These are phyloP conservation scores for Sphaerostilbella broomeana DNA, from an alignment of 2,329 filamentous ascomycete genomes.

Conservation along the genomic window DNA sequence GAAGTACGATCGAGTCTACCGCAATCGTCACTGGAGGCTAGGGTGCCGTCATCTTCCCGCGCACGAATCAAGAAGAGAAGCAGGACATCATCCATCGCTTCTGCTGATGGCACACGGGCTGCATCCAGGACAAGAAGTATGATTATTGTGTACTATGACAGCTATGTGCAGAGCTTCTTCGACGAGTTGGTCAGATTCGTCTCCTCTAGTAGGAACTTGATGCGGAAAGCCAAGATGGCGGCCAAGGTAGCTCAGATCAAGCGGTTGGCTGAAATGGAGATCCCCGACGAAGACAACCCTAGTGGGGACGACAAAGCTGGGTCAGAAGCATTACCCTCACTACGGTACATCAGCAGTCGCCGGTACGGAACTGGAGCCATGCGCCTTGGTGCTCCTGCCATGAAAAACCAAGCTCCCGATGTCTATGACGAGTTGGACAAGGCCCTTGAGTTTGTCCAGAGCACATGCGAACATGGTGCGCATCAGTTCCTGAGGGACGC, in stretches of 20 bases:
- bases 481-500: slow-evolving; percentile 86
- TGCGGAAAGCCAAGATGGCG: slow-evolving; percentile 84
- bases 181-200: slow-evolving; percentile 78
- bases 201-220: slow-evolving; percentile 70
- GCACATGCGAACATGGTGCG: slow-evolving; percentile 76
- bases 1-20: slow-evolving; percentile 22
- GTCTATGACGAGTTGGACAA: slow-evolving; percentile 71
- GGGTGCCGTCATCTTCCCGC: slow-evolving; percentile 39
- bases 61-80: slow-evolving; percentile 44
- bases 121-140: slow-evolving; percentile 66
- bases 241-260: slow-evolving; percentile 63
- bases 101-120: slow-evolving; percentile 39
- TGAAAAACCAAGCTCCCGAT: slow-evolving; percentile 30
- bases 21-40: slow-evolving; percentile 40
- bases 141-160: slow-evolving; percentile 90
- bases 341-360: slow-evolving; percentile 35
- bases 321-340: slow-evolving; percentile 31
- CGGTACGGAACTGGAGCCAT: slow-evolving; percentile 25
- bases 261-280: slow-evolving; percentile 52
- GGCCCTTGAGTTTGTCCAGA: slow-evolving; percentile 71
- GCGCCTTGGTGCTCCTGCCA: slow-evolving; percentile 19
- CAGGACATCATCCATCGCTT: slow-evolving; percentile 46
- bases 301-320: slow-evolving; percentile 30
- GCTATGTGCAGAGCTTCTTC: slow-evolving; percentile 74
- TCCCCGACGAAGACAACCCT: slow-evolving; percentile 41